Base-by-base conservation (phyloP, 352 stramenopile genomes). In the Phytophthora syringae region DNA sequence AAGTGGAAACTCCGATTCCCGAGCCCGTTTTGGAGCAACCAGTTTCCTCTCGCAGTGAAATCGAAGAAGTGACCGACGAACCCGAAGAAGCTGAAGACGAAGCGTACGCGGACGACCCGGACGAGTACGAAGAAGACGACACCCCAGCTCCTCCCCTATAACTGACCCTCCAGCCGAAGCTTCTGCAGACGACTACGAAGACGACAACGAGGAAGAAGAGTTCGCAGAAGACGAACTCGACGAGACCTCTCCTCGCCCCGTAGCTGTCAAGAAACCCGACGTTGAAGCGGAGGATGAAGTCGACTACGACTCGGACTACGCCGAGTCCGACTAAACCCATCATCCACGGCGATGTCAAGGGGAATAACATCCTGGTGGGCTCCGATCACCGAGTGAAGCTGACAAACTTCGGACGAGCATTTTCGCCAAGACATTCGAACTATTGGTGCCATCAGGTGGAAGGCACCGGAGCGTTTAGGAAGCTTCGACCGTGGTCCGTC, bases 351-450 rank as follows among this genome's bases (percentile, higher is more conserved):
- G 86, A 97, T 58, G 74, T 97, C 16, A 97, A 97, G 70, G 78
- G 80, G 24, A 86, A 80, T 48, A 97, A 96, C 57, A 74, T 97
- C 32, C 67, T 97, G 15, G 68, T 97, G 7, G 81, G 82, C 21
- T 64, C 76, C 20, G 40, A 67, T 27, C 36, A 54, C n/a, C 60
- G 51, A 24, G 56, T 66, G 2, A 79, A 82, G 48, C 39, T 82
- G 15, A 71, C 62, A 6, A 70, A 82, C 55, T 82, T 79, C 45
- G 74, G 74, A 16, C 20, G 15, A 76, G 67, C 4, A 34, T 39
- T 21, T 56, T 73, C 22, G 52, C 42, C 7, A 76, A 73, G 25
- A 65, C 9, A 15, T 27, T 45, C 42, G 36, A 49, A 59, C 63
- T 13, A 44, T 61, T 11, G 67, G 71, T 18, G 60, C 67, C n/a